Evolutionary conservation across 768 basidiomycete species (phyloP).

Genomic region (Lactifluus piperatus): DNA sequence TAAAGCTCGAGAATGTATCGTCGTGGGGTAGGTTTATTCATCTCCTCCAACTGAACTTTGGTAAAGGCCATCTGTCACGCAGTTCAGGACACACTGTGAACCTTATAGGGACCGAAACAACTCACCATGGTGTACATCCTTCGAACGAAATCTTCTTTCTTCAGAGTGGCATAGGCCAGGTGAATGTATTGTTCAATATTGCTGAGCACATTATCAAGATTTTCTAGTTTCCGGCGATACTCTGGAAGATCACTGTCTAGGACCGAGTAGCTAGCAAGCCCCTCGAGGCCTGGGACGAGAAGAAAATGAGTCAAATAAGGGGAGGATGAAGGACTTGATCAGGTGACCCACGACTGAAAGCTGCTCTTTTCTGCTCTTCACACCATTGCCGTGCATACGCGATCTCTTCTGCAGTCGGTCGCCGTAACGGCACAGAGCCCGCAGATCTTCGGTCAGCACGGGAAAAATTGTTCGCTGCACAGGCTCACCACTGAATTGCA

Average conservation of each 20-base stretch:
- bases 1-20: constrained; percentile 17
- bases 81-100: no score
- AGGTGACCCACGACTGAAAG: neutral
- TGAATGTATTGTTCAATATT: constrained; percentile 7
- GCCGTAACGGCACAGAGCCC: no score
- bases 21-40: constrained; percentile 9
- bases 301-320: neutral
- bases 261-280: neutral
- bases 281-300: neutral
- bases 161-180: neutral
- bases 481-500: no score
- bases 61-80: constrained; percentile 9
- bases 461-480: no score
- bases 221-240: constrained; percentile 10
- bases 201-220: neutral
- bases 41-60: constrained; percentile 11
- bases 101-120: no score
- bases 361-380: neutral
- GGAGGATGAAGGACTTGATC: neutral
- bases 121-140: constrained; percentile 11
- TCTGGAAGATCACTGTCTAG: constrained; percentile 1
- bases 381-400: neutral
- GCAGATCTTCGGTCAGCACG: no score
- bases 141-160: neutral
- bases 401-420: neutral